Percentiles rank a stretch among this genome's conserved stretches.
phyloP scores from a whole-genome alignment of 192 early-diverging fungal genomes.

The Gonapodya prolifera region DNA sequence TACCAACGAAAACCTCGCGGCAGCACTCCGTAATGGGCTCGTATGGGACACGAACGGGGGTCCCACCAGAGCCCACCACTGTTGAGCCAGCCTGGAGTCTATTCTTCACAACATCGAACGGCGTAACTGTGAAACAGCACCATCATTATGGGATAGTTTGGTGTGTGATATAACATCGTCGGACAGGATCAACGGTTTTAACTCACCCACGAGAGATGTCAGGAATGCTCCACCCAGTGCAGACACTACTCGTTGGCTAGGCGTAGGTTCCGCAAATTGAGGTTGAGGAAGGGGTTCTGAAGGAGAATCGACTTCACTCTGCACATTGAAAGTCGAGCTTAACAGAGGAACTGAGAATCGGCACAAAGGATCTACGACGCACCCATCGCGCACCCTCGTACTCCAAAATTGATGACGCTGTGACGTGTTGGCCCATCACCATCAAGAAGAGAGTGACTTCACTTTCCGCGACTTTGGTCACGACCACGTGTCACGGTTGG shows the following conservation, averaged over 20 bases:
- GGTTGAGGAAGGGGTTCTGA: neutral
- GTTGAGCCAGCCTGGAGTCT: slow-evolving; percentile 55
- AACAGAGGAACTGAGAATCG: neutral
- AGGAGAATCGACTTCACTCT: neutral
- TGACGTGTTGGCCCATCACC: neutral
- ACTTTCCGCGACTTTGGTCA: too few species aligned
- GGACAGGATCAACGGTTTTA: neutral
- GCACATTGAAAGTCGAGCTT: neutral
- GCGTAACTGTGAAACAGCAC: slow-evolving; percentile 45
- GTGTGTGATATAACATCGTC: neutral
- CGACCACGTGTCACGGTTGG: too few species aligned
- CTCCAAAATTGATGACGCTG: neutral
- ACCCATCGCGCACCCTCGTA: neutral
- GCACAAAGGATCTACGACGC: neutral
- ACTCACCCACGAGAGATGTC: slow-evolving; percentile 64
- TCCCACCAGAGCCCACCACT: slow-evolving; percentile 12
- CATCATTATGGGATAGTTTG: slow-evolving; percentile 6
- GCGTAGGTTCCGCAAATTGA: slow-evolving; percentile 13
- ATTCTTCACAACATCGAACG: slow-evolving; percentile 82
- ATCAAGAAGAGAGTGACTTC: too few species aligned
- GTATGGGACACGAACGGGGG: slow-evolving; percentile 5
- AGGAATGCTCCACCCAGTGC: slow-evolving; percentile 71
- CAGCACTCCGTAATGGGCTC: slow-evolving; percentile 18
- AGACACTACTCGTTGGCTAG: slow-evolving; percentile 57
- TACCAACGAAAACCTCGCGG: slow-evolving; percentile 24